Evolutionary conservation across 2,329 filamentous ascomycete species (phyloP), one percentile per base, ranked within the genome.

Genomic region (Hymenoscyphus linearis): DNA sequence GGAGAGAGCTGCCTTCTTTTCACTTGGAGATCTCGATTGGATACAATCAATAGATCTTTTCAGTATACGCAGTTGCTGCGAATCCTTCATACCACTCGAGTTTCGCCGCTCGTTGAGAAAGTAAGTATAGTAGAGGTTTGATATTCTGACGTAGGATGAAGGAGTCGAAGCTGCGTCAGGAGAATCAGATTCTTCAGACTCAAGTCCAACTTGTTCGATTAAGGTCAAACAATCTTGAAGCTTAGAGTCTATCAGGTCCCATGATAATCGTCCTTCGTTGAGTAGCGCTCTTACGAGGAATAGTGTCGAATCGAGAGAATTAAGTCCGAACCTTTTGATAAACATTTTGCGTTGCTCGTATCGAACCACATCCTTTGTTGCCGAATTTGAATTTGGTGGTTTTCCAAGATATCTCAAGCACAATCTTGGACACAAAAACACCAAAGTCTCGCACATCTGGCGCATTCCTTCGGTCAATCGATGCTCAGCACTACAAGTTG

Each of bases 81-180:
- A 65, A 55, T 80, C 77, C n/a, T 76, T 75, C 0, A 72, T 65
- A 34, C 77, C 77, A 3, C 75, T 74, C 0, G 74, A 66, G 26
- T 76, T 74, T 56, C 82, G 82, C 14, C 79, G 75, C 62, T 84
- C 71, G 52, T 79, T 76, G 18, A 82, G 74, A 68, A 85, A 85
- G 55, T 83, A 78, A n/a, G 84, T 78, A 71, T 87, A 91, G 70
- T 90, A 90, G 2, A 89, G 78, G 67, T 88, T 87, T 0, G 88
- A 91, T 27, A 91, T 82, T 67, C 86, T 89, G 64, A 88, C 80
- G 60, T 83, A 78, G 65, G 85, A 84, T 2, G 76, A 77, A n/a
- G 71, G 67, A 22, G 73, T 65, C 7, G 74, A 66, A 27, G 74
- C 74, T 18, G 60, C 64, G 22, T 71, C 69, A 18, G 69, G 62